A percentile compares a stretch with the other conserved stretches of the same genome.
Conservation (phyloP, 1,284 basidiomycete genomes). For the Tilletia setariae region DNA sequence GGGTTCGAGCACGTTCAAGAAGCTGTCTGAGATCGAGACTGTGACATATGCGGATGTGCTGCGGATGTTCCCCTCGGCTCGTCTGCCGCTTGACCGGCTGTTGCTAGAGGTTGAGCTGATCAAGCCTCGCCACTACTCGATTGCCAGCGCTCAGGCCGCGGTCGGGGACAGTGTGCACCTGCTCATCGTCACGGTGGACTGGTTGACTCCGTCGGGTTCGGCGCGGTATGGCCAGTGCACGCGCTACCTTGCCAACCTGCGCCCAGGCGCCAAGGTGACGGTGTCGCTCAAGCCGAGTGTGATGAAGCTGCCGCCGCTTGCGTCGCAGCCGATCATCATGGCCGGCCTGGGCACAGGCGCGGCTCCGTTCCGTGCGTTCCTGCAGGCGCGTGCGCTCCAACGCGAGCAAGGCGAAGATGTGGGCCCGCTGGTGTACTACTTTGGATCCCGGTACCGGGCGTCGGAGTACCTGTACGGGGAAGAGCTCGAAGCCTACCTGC, state of each 20-base stretch:
- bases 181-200: slow-evolving; percentile 93
- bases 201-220: slow-evolving; percentile 75
- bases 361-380: slow-evolving; percentile 96
- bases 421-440: slow-evolving; percentile 94
- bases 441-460: slow-evolving; percentile 89
- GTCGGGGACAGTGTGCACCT: slow-evolving; percentile 92
- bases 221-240: slow-evolving; percentile 92
- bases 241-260: slow-evolving; percentile 80
- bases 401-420: slow-evolving; percentile 71
- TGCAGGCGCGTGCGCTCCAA: slow-evolving; percentile 87
- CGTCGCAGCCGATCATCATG: slow-evolving; percentile 91
- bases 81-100: slow-evolving; percentile 71
- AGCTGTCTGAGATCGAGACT: slow-evolving; percentile 88
- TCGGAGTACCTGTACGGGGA: slow-evolving; percentile 96
- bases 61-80: slow-evolving; percentile 73
- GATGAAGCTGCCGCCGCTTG: slow-evolving; percentile 90
- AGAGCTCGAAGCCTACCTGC: slow-evolving; percentile 68
- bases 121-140: slow-evolving; percentile 97
- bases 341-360: slow-evolving; percentile 96
- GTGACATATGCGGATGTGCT: slow-evolving; percentile 89
- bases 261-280: slow-evolving; percentile 85
- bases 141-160: slow-evolving; percentile 88
- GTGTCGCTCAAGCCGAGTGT: slow-evolving; percentile 98
- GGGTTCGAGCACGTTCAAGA: slow-evolving; percentile 88
- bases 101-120: slow-evolving; percentile 72